Conservation (phyloP, 257 asterid species). For the Ballota nigra region DNA sequence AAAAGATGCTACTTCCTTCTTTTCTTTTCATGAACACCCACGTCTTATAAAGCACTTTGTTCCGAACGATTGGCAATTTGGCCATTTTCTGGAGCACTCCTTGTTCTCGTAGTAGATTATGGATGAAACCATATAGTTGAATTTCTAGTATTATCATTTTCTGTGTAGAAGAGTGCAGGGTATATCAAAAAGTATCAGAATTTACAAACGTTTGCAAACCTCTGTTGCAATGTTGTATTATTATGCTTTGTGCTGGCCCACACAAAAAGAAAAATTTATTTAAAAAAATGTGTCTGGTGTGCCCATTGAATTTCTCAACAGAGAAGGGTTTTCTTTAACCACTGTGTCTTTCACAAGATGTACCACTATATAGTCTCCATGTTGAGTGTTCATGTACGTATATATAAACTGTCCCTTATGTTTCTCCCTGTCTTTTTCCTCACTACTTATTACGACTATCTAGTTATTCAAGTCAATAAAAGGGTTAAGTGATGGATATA, state of each 20-base stretch:
- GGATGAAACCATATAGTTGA: background rate
- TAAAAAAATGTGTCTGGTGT: background rate
- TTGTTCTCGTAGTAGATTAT: background rate
- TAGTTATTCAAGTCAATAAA: background rate
- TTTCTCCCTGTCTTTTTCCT: background rate
- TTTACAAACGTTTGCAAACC: background rate
- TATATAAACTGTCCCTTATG: background rate
- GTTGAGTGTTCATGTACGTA: background rate
- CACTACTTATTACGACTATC: background rate
- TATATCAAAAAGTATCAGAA: background rate
- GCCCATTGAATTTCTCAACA: no score
- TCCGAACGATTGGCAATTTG: background rate
- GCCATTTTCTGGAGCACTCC: background rate
- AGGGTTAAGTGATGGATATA: background rate
- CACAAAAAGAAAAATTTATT: background rate
- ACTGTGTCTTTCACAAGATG: no score
- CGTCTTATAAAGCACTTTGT: constrained; percentile 2
- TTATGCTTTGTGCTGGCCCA: background rate
- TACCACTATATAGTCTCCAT: no score
- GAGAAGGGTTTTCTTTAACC: no score
- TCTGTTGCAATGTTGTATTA: background rate
- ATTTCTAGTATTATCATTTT: constrained; percentile 2
- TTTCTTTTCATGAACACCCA: background rate
- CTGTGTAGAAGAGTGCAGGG: background rate
- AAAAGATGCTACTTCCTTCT: background rate